phyloP scores from a whole-genome alignment of 176 grass and related monocot species.

The Alopecurus myosuroides region DNA sequence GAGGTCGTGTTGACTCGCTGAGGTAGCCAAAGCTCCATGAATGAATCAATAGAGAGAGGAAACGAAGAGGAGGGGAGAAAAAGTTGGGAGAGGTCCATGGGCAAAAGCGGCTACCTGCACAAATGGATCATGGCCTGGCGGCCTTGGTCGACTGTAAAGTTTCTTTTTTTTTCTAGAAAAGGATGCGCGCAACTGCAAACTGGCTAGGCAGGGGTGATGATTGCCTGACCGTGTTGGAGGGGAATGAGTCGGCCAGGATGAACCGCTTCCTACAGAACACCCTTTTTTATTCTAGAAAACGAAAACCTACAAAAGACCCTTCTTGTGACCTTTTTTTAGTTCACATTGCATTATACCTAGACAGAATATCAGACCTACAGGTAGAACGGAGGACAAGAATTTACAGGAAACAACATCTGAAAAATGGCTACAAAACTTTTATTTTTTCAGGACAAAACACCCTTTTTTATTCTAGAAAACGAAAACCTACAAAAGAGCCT shows the following conservation, averaged over 20 bases:
- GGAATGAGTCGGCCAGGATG: not conserved
- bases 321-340: not conserved
- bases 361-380: not conserved
- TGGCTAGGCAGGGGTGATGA: not conserved
- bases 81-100: not conserved
- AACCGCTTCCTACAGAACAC: not conserved
- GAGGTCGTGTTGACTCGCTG: not conserved
- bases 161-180: not conserved
- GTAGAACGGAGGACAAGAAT: not conserved
- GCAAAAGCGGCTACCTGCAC: not conserved
- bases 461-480: not conserved
- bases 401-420: not conserved
- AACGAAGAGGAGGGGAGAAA: not conserved
- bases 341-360: not conserved
- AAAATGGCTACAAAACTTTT: not conserved
- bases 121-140: not conserved
- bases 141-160: not conserved
- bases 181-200: not conserved
- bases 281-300: not conserved
- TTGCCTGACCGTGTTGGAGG: not conserved
- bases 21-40: not conserved
- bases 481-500: not conserved
- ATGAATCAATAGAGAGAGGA: not conserved
- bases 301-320: not conserved
- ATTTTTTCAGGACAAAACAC: too few species aligned